Conservation (phyloP, 129 eudicot genomes). For the Tagetes patula region DNA sequence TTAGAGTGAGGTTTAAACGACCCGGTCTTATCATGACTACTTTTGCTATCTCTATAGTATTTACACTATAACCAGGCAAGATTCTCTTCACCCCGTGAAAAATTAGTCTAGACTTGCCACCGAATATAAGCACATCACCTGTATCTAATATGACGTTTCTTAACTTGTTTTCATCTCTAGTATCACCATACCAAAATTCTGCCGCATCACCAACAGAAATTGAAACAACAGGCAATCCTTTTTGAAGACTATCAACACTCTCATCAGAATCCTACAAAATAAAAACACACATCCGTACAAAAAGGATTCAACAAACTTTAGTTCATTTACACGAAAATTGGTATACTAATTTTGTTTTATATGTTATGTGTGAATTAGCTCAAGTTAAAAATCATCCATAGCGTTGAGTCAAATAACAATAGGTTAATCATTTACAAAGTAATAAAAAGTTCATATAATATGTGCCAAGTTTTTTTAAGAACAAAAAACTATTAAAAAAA, state of each 20-base stretch:
- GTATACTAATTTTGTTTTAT: background rate
- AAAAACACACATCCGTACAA: background rate
- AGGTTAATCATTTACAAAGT: background rate
- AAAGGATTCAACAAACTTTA: background rate
- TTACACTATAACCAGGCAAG: conserved; percentile 21
- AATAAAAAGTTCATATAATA: too few relatives aligned
- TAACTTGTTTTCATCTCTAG: conserved; percentile 24
- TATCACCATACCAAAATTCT: conserved; percentile 50
- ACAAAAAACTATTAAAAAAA: too few relatives aligned
- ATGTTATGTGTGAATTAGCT: too few relatives aligned
- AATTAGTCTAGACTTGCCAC: conserved; percentile 56
- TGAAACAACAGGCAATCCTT: conserved; percentile 5
- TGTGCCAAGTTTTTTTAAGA: too few relatives aligned
- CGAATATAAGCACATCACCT: conserved; percentile 16
- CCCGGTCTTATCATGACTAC: conserved; percentile 33
- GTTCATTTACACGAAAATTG: background rate
- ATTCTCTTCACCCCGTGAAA: conserved; percentile 51
- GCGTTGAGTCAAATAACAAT: background rate
- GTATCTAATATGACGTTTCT: background rate
- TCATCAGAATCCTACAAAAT: conserved; percentile 53
- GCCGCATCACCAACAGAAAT: conserved; percentile 56
- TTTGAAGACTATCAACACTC: conserved; percentile 30
- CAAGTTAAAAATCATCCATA: too few relatives aligned
- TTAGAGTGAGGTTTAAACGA: conserved; percentile 17
- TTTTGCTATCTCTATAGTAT: conserved; percentile 33